Conservation (phyloP, 495 filamentous ascomycete genomes). For the Aspergillus ostianus region DNA sequence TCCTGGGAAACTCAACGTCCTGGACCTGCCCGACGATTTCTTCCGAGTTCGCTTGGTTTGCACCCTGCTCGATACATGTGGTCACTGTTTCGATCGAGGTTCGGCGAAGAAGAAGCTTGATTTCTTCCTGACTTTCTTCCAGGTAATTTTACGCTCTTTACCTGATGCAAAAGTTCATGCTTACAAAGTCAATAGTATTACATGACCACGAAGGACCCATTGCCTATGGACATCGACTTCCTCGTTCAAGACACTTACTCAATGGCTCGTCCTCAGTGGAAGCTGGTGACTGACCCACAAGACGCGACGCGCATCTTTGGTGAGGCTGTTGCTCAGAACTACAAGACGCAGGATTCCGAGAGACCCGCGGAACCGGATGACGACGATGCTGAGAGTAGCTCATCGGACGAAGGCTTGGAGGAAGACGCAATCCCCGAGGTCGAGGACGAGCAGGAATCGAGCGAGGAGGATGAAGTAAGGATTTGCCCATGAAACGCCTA, state of each 20-base stretch:
- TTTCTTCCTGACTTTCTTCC: slow-evolving; percentile 96
- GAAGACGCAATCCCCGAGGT: slow-evolving; percentile 54
- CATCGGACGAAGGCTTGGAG: slow-evolving; percentile 64
- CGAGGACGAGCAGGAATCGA: slow-evolving; percentile 58
- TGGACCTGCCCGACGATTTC: slow-evolving; percentile 92
- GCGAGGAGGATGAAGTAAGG: slow-evolving; percentile 56
- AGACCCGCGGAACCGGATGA: slow-evolving; percentile 67
- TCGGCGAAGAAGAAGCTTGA: slow-evolving; percentile 95
- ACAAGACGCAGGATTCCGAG: slow-evolving; percentile 71
- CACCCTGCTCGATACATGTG: slow-evolving; percentile 89
- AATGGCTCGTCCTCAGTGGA: slow-evolving; percentile 85
- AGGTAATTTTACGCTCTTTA: slow-evolving; percentile 38
- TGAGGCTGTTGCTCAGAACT: slow-evolving; percentile 83
- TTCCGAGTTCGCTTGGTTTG: slow-evolving; percentile 91
- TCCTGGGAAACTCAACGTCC: slow-evolving; percentile 65
- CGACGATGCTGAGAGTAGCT: slow-evolving; percentile 52
- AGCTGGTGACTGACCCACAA: slow-evolving; percentile 72
- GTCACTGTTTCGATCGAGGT: slow-evolving; percentile 92
- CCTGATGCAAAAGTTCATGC: slow-evolving; percentile 10
- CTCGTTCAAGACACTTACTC: slow-evolving; percentile 90
- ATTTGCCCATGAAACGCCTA: not conserved
- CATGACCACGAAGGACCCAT: slow-evolving; percentile 83
- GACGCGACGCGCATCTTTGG: slow-evolving; percentile 84
- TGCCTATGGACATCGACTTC: slow-evolving; percentile 98
- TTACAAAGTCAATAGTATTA: slow-evolving; percentile 66